Percentiles rank a stretch among this genome's conserved stretches.
Evolutionary conservation across 164 flowering plant genomes (phyloP).

Genomic region (Piper longum): DNA sequence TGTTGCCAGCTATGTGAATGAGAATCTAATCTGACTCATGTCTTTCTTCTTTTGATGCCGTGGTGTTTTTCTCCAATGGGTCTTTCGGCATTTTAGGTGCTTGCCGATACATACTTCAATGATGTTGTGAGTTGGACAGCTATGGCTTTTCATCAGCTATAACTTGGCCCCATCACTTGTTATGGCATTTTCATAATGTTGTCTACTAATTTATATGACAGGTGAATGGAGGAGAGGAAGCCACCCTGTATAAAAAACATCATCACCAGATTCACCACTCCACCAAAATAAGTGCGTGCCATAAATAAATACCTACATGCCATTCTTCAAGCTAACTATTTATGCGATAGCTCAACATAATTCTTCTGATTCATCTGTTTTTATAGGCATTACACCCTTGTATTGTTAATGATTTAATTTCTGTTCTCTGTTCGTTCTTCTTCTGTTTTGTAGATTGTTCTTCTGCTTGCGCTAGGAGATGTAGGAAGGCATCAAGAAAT

Average conservation of each 20-base stretch:
- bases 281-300: constrained; percentile 20
- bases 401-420: background rate
- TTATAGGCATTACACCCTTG: too few relatives aligned
- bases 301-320: background rate
- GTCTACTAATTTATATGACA: constrained; percentile 1
- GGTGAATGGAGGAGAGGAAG: constrained; percentile 13
- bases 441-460: constrained; percentile 31
- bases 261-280: background rate
- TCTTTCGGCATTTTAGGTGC: background rate
- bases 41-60: background rate
- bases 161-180: background rate
- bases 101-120: background rate
- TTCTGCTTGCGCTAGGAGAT: constrained; percentile 34
- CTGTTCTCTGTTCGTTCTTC: background rate
- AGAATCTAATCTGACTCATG: background rate
- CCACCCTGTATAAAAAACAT: constrained; percentile 13
- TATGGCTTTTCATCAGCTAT: background rate
- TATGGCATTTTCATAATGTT: too few relatives aligned
- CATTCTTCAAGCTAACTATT: too few relatives aligned
- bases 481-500: constrained; percentile 40
- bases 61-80: background rate
- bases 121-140: constrained; percentile 3
- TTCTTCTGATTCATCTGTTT: too few relatives aligned
- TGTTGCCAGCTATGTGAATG: background rate
- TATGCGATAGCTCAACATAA: too few relatives aligned